phyloP scores from a whole-genome alignment of 768 basidiomycete species.

The Podaxis sp. region DNA sequence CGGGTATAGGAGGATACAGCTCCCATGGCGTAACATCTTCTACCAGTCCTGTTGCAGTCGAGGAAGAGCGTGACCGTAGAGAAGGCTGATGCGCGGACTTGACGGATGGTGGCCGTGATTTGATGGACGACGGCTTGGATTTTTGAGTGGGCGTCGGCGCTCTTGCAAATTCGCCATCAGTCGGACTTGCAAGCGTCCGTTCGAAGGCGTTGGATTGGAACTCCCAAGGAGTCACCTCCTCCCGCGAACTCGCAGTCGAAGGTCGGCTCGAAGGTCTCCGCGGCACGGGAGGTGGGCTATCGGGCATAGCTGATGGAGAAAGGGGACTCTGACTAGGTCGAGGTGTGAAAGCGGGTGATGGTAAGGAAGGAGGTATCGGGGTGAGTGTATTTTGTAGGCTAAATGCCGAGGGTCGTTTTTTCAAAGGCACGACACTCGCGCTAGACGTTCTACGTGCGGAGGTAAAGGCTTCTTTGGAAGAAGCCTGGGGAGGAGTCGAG shows the following conservation, averaged over 20 bases:
- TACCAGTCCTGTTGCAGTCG: constrained; percentile 26
- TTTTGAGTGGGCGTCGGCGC: constrained; percentile 17
- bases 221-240: constrained; percentile 19
- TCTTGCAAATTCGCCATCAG: constrained; percentile 4
- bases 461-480: constrained; percentile 24
- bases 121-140: constrained; percentile 18
- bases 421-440: constrained; percentile 19
- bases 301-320: constrained; percentile 6
- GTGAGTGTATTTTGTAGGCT: constrained; percentile 17
- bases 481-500: constrained; percentile 17
- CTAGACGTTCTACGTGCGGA: constrained; percentile 2
- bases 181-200: not conserved
- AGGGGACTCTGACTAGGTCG: constrained; percentile 35
- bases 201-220: constrained; percentile 12
- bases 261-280: constrained; percentile 22
- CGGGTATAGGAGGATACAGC: constrained; percentile 24
- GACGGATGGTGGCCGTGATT: constrained; percentile 10
- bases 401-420: constrained; percentile 34
- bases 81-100: constrained; percentile 15
- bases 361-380: constrained; percentile 14
- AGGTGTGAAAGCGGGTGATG: constrained; percentile 21
- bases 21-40: constrained; percentile 37
- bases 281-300: constrained; percentile 11
- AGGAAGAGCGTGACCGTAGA: constrained; percentile 19
- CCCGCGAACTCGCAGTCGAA: constrained; percentile 24